phyloP scores from a whole-genome alignment of 305 asterid genomes.

The Plantago lanceolata region DNA sequence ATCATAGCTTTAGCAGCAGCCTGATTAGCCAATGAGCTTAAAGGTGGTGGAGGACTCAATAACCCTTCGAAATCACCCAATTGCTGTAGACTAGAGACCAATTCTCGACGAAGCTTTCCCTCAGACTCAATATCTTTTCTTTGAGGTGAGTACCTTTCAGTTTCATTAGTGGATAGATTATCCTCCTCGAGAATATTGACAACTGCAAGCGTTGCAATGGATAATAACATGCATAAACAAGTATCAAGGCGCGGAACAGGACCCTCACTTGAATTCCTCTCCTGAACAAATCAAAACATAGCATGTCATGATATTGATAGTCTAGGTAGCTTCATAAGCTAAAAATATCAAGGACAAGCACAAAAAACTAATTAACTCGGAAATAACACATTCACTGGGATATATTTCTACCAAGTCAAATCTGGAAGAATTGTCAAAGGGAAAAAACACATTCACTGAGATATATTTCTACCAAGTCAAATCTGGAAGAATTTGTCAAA shows the following conservation, averaged over 20 bases:
- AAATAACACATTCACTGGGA: background rate
- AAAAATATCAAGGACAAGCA: slow-evolving; percentile 19
- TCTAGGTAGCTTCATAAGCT: slow-evolving; percentile 14
- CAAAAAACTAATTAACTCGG: slow-evolving; percentile 20
- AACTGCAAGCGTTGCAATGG: slow-evolving; percentile 69
- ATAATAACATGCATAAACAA: slow-evolving; percentile 83
- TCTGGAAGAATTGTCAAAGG: too few relatives aligned
- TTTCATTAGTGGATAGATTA: slow-evolving; percentile 39
- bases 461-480: too few relatives aligned
- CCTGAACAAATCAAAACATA: slow-evolving; percentile 45
- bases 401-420: too few relatives aligned
- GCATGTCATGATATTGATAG: slow-evolving; percentile 20
- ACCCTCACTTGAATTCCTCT: slow-evolving; percentile 85
- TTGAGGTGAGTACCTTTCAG: slow-evolving; percentile 23
- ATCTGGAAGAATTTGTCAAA: too few relatives aligned
- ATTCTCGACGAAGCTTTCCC: slow-evolving; percentile 65
- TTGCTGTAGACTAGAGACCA: slow-evolving; percentile 73
- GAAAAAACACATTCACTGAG: too few relatives aligned
- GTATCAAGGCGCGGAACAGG: slow-evolving; percentile 90
- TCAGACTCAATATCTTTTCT: slow-evolving; percentile 41
- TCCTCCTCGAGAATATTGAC: slow-evolving; percentile 82
- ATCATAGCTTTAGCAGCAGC: slow-evolving; percentile 92
- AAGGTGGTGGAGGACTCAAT: slow-evolving; percentile 75
- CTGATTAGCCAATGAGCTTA: slow-evolving; percentile 82
- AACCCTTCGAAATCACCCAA: slow-evolving; percentile 81